These are phyloP conservation scores for Neurospora discreta DNA, from an alignment of 495 filamentous ascomycete species.

Conservation along the genomic window DNA sequence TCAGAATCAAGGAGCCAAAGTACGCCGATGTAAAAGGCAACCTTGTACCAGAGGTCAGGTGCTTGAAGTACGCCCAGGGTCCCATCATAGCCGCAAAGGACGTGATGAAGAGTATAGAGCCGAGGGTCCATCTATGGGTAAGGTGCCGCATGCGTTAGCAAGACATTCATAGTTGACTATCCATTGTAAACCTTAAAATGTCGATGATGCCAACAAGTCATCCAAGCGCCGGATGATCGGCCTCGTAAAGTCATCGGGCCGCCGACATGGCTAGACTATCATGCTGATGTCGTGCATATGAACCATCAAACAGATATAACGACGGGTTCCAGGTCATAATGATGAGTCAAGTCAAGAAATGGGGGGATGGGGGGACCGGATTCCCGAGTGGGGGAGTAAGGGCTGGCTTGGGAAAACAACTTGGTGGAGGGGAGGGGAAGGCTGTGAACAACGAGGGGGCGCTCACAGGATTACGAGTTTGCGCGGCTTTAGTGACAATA, in stretches of 20 bases:
- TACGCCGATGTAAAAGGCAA: constrained; percentile 94
- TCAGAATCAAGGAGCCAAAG: constrained; percentile 87
- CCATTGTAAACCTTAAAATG: neutral
- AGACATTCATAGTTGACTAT: neutral
- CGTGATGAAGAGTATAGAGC: constrained; percentile 77
- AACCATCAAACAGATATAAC: neutral
- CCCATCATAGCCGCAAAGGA: constrained; percentile 96
- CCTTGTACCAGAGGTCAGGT: constrained; percentile 74
- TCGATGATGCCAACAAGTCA: constrained; percentile 1
- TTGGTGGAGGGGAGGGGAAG: constrained; percentile 2
- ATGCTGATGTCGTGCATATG: constrained; percentile 8
- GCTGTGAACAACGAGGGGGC: constrained; percentile 3
- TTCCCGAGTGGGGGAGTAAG: neutral
- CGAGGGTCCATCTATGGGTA: constrained; percentile 74
- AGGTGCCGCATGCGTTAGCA: constrained; percentile 2
- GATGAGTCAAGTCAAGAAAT: neutral
- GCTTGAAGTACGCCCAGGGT: constrained; percentile 65
- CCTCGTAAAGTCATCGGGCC: constrained; percentile 6
- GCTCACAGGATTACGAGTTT: constrained; percentile 98
- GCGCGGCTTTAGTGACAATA: constrained; percentile 61
- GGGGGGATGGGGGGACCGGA: neutral
- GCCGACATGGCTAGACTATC: neutral
- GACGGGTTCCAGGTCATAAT: neutral
- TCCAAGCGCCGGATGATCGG: constrained; percentile 2
- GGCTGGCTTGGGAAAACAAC: neutral